phyloP scores from a whole-genome alignment of 164 flowering plant genomes.

The Litsea cubeba region DNA sequence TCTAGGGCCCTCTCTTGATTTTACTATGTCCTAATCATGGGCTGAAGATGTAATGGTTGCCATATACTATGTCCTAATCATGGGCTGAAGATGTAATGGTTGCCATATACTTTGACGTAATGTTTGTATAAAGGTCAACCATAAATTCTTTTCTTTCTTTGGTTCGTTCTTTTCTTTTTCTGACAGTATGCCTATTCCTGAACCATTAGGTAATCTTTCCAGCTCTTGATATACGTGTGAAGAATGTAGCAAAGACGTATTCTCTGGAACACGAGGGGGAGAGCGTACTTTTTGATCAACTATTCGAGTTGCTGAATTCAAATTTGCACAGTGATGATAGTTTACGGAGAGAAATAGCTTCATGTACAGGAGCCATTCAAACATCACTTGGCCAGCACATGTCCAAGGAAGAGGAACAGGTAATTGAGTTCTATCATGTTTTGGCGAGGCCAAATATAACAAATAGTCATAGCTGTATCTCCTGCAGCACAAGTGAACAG shows the following conservation, averaged over 20 bases:
- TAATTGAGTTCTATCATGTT: constrained; percentile 14
- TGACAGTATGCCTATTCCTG: not conserved
- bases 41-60: too few relatives aligned
- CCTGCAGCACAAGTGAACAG: too few relatives aligned
- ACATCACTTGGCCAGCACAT: constrained; percentile 89
- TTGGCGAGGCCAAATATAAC: too few relatives aligned
- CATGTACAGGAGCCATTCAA: constrained; percentile 77
- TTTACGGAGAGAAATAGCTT: constrained; percentile 73
- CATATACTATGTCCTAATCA: too few relatives aligned
- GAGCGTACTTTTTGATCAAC: constrained; percentile 74
- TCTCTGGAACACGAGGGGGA: constrained; percentile 93
- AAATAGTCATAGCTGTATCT: too few relatives aligned
- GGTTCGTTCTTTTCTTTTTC: too few relatives aligned
- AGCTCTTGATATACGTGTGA: constrained; percentile 88
- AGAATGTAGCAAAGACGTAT: constrained; percentile 88
- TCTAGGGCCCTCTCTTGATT: too few relatives aligned
- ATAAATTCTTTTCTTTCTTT: too few relatives aligned
- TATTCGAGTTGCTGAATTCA: constrained; percentile 57
- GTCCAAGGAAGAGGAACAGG: constrained; percentile 99
- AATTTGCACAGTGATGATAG: constrained; percentile 52
- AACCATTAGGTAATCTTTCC: constrained; percentile 85
- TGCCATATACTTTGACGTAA: too few relatives aligned
- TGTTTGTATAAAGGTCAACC: too few relatives aligned
- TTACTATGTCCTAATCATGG: too few relatives aligned
- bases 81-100: too few relatives aligned